A percentile compares a stretch with the other conserved stretches of the same genome.
These are phyloP conservation scores for Pyrenochaeta sp. DNA, from an alignment of 2,329 filamentous ascomycete genomes.

Conservation along the genomic window DNA sequence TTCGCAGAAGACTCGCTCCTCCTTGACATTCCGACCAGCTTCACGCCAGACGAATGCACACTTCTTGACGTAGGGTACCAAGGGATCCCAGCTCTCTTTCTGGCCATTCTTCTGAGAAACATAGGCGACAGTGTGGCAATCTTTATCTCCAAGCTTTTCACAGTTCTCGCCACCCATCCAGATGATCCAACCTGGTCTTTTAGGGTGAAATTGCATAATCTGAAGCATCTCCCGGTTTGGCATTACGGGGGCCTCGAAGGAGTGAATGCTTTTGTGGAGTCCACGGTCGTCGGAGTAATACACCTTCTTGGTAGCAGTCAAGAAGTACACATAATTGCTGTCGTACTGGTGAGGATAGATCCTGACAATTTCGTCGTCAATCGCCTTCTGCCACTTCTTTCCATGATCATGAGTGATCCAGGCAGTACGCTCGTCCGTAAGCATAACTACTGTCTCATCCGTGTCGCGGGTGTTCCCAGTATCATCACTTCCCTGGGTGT, in stretches of 20 bases:
- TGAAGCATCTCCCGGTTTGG: conserved; percentile 61
- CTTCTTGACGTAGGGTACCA: conserved; percentile 77
- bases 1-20: conserved; percentile 71
- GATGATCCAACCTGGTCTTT: conserved; percentile 83
- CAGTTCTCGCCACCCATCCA: conserved; percentile 82
- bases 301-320: conserved; percentile 73
- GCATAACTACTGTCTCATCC: conserved; percentile 78
- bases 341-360: conserved; percentile 83
- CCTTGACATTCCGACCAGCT: conserved; percentile 62
- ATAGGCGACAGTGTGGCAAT: conserved; percentile 79
- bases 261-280: conserved; percentile 67
- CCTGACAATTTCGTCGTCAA: conserved; percentile 72
- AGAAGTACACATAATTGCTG: conserved; percentile 86
- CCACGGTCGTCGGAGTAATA: conserved; percentile 86
- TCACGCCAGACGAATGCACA: conserved; percentile 86
- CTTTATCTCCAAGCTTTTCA: conserved; percentile 57
- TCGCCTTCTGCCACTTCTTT: conserved; percentile 81
- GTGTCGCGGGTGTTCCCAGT: conserved; percentile 69
- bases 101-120: conserved; percentile 79
- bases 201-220: conserved; percentile 81
- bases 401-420: conserved; percentile 86
- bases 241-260: conserved; percentile 74
- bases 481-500: conserved; percentile 72
- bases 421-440: conserved; percentile 67
- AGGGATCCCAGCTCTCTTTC: conserved; percentile 71